phyloP scores from a whole-genome alignment of 768 basidiomycete genomes.

The Roridomyces roridus region DNA sequence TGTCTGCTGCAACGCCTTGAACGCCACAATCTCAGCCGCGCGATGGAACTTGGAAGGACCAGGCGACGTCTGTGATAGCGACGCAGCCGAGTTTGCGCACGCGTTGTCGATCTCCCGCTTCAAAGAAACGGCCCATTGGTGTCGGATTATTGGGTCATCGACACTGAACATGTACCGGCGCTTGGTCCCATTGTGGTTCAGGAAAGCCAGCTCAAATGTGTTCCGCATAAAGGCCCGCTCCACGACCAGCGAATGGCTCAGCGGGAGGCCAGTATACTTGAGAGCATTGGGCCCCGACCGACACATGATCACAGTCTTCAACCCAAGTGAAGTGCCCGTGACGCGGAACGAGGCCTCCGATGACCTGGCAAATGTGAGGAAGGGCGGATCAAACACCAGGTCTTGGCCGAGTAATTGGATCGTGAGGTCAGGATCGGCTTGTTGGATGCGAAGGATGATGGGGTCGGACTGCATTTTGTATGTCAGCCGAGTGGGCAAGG shows the following conservation, averaged over 20 bases:
- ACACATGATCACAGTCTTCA: constrained; percentile 83
- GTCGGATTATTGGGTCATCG: constrained; percentile 75
- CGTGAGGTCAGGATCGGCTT: constrained; percentile 79
- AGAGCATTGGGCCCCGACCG: constrained; percentile 85
- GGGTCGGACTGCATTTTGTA: constrained; percentile 90
- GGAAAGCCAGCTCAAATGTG: constrained; percentile 92
- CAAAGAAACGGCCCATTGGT: constrained; percentile 75
- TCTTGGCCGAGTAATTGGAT: constrained; percentile 91
- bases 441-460: constrained; percentile 85
- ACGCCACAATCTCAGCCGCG: constrained; percentile 78
- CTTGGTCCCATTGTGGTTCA: constrained; percentile 66
- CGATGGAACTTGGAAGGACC: constrained; percentile 56
- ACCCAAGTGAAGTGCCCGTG: constrained; percentile 83
- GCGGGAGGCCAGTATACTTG: constrained; percentile 80
- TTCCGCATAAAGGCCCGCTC: constrained; percentile 97
- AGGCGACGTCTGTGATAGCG: constrained; percentile 41
- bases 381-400: constrained; percentile 85
- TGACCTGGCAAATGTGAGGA: constrained; percentile 79
- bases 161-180: constrained; percentile 96
- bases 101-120: constrained; percentile 70
- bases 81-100: constrained; percentile 32
- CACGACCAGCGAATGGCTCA: constrained; percentile 77
- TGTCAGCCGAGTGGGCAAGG: constrained; percentile 79
- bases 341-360: constrained; percentile 90
- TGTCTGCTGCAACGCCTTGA: constrained; percentile 86